Conservation (phyloP, 2,329 filamentous ascomycete species). For the Fusarium verticillioides region DNA sequence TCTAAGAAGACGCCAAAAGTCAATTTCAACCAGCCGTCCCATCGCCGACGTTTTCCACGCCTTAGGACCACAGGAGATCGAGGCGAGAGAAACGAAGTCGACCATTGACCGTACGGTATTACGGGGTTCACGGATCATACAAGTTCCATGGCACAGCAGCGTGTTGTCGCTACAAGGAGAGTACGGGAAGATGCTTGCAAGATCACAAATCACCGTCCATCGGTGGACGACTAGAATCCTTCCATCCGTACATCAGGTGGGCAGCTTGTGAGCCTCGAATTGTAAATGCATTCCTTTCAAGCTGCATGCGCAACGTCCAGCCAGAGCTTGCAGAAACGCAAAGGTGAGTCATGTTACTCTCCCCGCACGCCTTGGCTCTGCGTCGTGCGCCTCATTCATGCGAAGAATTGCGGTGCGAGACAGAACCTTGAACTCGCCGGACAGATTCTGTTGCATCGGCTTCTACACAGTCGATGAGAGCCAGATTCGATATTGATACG, state of each 20-base stretch:
- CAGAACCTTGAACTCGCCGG: not conserved
- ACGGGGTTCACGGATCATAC: not conserved
- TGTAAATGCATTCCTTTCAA: slow-evolving; percentile 17
- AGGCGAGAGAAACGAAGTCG: not conserved
- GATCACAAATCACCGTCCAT: not conserved
- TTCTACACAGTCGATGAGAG: not conserved
- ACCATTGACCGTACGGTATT: not conserved
- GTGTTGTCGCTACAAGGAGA: not conserved
- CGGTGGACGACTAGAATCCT: not conserved
- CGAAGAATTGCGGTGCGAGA: not conserved
- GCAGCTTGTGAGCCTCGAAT: slow-evolving; percentile 16
- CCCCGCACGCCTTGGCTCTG: slow-evolving; percentile 5
- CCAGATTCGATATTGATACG: slow-evolving; percentile 1
- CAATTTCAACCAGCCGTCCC: slow-evolving; percentile 32
- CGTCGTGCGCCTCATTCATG: slow-evolving; percentile 10
- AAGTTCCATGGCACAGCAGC: not conserved
- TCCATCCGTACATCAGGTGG: not conserved
- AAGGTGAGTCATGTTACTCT: slow-evolving; percentile 18
- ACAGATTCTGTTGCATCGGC: not conserved
- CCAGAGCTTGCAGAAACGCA: slow-evolving; percentile 29
- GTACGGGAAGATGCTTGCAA: not conserved
- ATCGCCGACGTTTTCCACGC: slow-evolving; percentile 7
- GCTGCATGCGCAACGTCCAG: slow-evolving; percentile 17
- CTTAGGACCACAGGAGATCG: not conserved
- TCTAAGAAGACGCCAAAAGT: slow-evolving; percentile 19